Evolutionary conservation across 352 stramenopile genomes (phyloP).

Genomic region (Elongisporangium undulatum): DNA sequence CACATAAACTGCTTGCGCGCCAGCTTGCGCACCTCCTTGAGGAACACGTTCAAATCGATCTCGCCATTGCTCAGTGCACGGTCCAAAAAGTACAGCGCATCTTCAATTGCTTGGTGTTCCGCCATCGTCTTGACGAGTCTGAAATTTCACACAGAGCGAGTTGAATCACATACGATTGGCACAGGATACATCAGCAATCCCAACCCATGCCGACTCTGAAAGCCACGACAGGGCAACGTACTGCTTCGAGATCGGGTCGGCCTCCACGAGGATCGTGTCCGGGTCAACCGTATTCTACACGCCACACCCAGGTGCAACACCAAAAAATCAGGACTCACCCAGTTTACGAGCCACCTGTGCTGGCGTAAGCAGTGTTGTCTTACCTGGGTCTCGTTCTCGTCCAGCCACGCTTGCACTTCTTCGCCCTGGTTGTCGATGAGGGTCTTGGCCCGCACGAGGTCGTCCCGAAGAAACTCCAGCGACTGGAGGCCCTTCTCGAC

Average conservation of each 20-base stretch:
- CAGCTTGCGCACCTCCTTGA: constrained; percentile 90
- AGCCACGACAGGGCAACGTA: constrained; percentile 26
- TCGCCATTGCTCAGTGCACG: constrained; percentile 83
- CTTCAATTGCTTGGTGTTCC: constrained; percentile 87
- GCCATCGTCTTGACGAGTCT: constrained; percentile 78
- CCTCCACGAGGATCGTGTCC: constrained; percentile 75
- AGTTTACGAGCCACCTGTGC: background rate
- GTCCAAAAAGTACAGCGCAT: constrained; percentile 91
- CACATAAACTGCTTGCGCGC: constrained; percentile 90
- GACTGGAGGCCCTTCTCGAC: constrained; percentile 74
- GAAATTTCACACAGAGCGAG: constrained; percentile 1
- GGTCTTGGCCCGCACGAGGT: constrained; percentile 44
- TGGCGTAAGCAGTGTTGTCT: constrained; percentile 1
- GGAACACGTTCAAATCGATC: constrained; percentile 78
- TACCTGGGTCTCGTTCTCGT: constrained; percentile 73
- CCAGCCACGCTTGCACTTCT: constrained; percentile 60
- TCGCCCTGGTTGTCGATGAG: constrained; percentile 57
- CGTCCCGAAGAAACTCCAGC: constrained; percentile 63
- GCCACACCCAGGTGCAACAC: background rate
- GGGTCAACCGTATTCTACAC: constrained; percentile 63
- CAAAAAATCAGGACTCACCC: background rate
- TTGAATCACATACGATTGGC: background rate
- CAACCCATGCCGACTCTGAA: background rate
- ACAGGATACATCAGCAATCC: background rate
- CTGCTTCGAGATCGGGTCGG: constrained; percentile 75